These are phyloP conservation scores for Penicillium malachiteum DNA, from an alignment of 495 filamentous ascomycete species.

Conservation along the genomic window DNA sequence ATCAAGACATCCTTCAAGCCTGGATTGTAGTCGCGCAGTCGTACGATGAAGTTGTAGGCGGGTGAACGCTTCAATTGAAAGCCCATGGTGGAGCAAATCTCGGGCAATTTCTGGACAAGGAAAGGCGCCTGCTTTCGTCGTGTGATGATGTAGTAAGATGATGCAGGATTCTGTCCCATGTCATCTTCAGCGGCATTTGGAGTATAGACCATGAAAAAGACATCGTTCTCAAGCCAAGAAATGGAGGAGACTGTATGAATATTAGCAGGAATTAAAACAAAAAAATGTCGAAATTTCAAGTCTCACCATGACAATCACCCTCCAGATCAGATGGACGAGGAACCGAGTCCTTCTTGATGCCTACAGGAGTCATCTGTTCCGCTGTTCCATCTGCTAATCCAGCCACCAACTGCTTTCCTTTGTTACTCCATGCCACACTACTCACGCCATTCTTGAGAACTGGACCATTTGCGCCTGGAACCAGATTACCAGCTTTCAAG, in stretches of 20 bases:
- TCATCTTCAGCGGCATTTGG: constrained; percentile 56
- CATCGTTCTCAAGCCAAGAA: constrained; percentile 82
- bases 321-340: constrained; percentile 72
- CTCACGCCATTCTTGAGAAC: constrained; percentile 72
- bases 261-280: constrained; percentile 11
- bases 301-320: constrained; percentile 63
- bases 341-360: constrained; percentile 69
- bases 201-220: constrained; percentile 79
- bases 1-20: constrained; percentile 76
- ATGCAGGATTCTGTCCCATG: constrained; percentile 49
- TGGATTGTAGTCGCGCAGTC: constrained; percentile 76
- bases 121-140: constrained; percentile 57
- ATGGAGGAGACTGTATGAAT: constrained; percentile 71
- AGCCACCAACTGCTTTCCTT: constrained; percentile 89
- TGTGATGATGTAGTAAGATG: constrained; percentile 73
- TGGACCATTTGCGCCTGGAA: constrained; percentile 61
- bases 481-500: constrained; percentile 61
- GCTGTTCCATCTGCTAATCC: constrained; percentile 80
- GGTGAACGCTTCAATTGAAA: constrained; percentile 53
- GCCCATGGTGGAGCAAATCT: constrained; percentile 69
- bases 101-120: constrained; percentile 68
- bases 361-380: constrained; percentile 80
- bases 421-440: constrained; percentile 87
- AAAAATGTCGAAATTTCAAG: background rate
- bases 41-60: constrained; percentile 71